Evolutionary conservation across 2,329 filamentous ascomycete species (phyloP), one percentile per base, ranked within the genome.

Genomic region (Fragosphaeria purpurea): DNA sequence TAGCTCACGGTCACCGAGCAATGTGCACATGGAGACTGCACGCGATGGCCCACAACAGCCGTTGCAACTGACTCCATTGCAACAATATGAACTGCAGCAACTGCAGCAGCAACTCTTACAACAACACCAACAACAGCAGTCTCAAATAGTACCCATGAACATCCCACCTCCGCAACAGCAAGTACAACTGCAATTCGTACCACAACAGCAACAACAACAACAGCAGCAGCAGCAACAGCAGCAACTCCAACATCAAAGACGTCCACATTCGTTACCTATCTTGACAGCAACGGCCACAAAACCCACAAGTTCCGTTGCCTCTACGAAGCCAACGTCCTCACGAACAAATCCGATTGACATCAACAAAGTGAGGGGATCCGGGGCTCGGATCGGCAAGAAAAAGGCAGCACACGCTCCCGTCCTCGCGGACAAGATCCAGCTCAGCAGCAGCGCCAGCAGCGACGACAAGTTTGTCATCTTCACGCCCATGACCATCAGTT

Each of bases 401-500:
- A 72, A 67, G 59, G 44, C 55, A 3, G 31, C 55, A 6, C n/a
- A 44, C 10, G 50, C 53, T 13, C 44, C 55, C 13, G 39, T 53
- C 12, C 54, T 55, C 7, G 43, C 53, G 1, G 42, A 55, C 44
- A 47, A 48, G 33, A 31, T 44, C 8, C 53, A 53, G 40, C 41
- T 49, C 10, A 50, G 41, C 32, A 48, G 55, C 50, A 52, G 55
- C 35, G 48, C 44, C 48, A 54, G 49, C 39, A 59, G 66, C 37
- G 58, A 65, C 22, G 70, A 68, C 57, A 75, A 74, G 50, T 78
- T 79, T 58, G 70, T 79, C 57, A 75, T 79, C 52, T 69, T 79
- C 50, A 79, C 75, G 1, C 75, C 76, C 4, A 72, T 69, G 40
- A 71, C 72, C 31, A 77, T 79, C 61, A 71, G 67, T 56, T 71